Evolutionary conservation across 2,329 filamentous ascomycete genomes (phyloP), one percentile per base, ranked within the genome.

Genomic region (Claviceps spartinae): DNA sequence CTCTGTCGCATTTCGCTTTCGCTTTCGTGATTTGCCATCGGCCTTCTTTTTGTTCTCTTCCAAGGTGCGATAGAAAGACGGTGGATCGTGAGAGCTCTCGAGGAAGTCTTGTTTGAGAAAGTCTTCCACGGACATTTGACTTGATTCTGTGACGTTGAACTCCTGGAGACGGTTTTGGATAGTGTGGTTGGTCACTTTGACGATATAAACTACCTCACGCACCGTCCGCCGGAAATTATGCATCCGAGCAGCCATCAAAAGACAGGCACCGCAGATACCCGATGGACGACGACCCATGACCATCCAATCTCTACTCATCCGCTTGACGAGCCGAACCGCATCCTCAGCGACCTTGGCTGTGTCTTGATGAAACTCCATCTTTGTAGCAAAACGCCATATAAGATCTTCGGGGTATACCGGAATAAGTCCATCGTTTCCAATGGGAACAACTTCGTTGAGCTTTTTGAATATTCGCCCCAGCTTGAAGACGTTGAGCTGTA

Each of bases 241-340:
- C 85, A 97, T 97, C 50, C 93, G 86, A 8, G 93, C 91, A 6
- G 93, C 93, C 65, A 98, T 84, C 55, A 98, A 86, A 47, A 98
- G 78, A 58, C 90, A 95, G 13, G 93, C 93, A 55, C 93, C 93
- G 65, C 90, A 96, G 51, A 97, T 84, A 58, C 93, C 93, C 6
- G 91, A 91, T 16, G 93, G 93, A 42, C 93, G 84, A 62, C 93
- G 86, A 60, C 93, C 93, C 64, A 90, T 88, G 47, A 90, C 85
- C 81, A 98, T 97, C 90, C 93, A 97, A 69, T 98, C 93, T 51
- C 88, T 78, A 58, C 88, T 90, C 93, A 98, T 97, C 55, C 93
- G 84, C 65, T 86, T 83, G 52, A 95, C 83, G 50, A 98, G 85
- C 51, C 86, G 82, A 52, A 90, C 83, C 6, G 93, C 93, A 62